Base-by-base conservation (phyloP, 352 stramenopile species). In the Pythium monospermum region DNA sequence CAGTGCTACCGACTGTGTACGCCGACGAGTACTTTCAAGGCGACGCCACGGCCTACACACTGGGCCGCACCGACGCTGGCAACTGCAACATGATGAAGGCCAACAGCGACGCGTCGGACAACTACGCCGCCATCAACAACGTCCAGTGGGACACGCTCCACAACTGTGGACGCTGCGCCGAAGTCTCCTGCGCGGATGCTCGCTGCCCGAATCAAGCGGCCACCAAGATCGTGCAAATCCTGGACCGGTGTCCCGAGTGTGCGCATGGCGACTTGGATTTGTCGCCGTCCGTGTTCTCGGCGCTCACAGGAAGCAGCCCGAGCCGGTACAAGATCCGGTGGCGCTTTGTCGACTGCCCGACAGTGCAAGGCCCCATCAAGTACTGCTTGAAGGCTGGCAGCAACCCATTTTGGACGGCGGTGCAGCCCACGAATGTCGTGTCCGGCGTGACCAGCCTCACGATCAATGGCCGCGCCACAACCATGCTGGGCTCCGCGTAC, bases 211-310 rank as follows among this genome's bases (percentile, higher is more conserved):
- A 79, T 54, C 57, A 69, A 40, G 63, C 45, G 32, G 75, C 41
- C 43, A 72, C 59, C 2, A 54, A 76, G 21, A 49, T 80, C 25
- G 69, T 88, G 32, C 69, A 88, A 47, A 69, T 91, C 38, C 56
- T 87, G 10, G 78, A 91, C 56, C 71, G 73, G 3, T 91, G 81
- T 43, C 81, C 81, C 1, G 81, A 89, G 55, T 91, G 81, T 65
- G 57, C 57, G 25, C 36, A 83, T n/a, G 81, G 81, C 28, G 78
- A 85, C 43, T 57, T 77, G 59, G 49, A 83, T 68, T 38, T 86
- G 55, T 88, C 77, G 27, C 73, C 76, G 8, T 72, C 62, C 0
- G 74, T 92, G 25, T 92, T 83, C 61, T 73, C 66, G 32, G 62
- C 70, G 23, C 72, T 92, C 53, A 92, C 81, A 25, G 81, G 81